Evolutionary conservation across 208 protist genomes (phyloP), one percentile per base, ranked within the genome.

Genomic region (Crithidia bombi): DNA sequence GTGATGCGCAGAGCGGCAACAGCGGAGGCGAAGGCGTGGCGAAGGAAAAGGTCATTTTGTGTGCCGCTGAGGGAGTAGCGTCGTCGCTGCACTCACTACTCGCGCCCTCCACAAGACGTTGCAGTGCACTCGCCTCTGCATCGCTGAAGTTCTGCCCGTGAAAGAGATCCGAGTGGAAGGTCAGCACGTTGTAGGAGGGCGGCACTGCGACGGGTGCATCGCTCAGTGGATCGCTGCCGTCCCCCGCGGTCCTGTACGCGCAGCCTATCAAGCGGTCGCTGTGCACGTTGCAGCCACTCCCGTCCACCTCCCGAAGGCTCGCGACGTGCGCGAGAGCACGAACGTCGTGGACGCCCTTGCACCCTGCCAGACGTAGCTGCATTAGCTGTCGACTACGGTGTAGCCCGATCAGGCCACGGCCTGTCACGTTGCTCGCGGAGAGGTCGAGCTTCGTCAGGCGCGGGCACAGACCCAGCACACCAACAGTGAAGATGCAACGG

Each of bases 331-430:
- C 17, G 26, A 70, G 17, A 2, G 25, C 14, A 3, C 52, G 65
- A 25, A 70, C 14, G 44, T 59, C 65, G 28, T 70, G 52, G n/a
- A 62, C 52, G 43, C 65, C 41, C 32, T 70, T 70, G 52, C 65
- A 70, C 32, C 51, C 35, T 6, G 32, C 39, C 26, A 70, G 65
- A 7, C 65, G 65, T 41, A 70, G 38, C 65, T 62, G 65, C 38
- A 14, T 21, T 9, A 70, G 52, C n/a, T 32, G 49, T 0, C 19
- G 26, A 32, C 65, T 54, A 19, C 65, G 52, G 41, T 54, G 65
- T 54, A 70, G 33, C 11, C 65, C 65, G 5, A 51, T 5, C 30
- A 70, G 30, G 6, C 65, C 65, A 21, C 32, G 38, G 19, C 65
- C 62, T 6, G 65, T 70, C 3, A 70, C 65, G 52, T 70, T 70